phyloP scores from a whole-genome alignment of 169 alveolate species.

The Babesia caballi region DNA sequence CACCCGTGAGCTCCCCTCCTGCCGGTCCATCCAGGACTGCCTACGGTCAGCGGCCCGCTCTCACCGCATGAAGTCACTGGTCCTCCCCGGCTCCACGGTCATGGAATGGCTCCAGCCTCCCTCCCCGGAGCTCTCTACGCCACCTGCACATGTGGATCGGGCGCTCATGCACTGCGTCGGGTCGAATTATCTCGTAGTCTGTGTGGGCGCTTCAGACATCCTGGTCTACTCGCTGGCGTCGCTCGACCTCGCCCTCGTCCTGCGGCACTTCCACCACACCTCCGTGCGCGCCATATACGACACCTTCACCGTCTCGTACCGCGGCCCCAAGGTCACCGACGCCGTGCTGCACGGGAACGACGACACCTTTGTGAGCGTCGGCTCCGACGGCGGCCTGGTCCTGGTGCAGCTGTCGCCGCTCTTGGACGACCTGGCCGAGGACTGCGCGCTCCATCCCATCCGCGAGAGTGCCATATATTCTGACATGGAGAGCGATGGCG shows the following conservation, averaged over 20 bases:
- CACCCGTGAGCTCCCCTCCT: neutral
- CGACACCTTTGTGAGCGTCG: slow-evolving; percentile 34
- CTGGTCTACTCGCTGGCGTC: slow-evolving; percentile 44
- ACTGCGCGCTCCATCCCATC: neutral
- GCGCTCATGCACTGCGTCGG: slow-evolving; percentile 25
- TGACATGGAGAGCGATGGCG: neutral
- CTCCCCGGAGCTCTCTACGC: neutral
- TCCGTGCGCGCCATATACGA: slow-evolving; percentile 26
- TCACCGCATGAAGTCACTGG: slow-evolving; percentile 6
- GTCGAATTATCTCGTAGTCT: slow-evolving; percentile 20
- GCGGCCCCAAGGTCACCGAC: slow-evolving; percentile 18
- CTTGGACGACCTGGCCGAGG: slow-evolving; percentile 1
- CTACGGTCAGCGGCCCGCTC: neutral
- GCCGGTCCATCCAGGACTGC: neutral
- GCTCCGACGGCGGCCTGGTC: slow-evolving; percentile 36
- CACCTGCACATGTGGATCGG: neutral
- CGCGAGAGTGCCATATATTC: slow-evolving; percentile 16
- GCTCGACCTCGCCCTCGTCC: neutral
- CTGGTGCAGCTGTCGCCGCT: slow-evolving; percentile 12
- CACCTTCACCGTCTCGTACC: slow-evolving; percentile 4
- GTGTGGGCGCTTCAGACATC: neutral
- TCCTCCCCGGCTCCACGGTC: slow-evolving; percentile 16
- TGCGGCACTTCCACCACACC: slow-evolving; percentile 17
- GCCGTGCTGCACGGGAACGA: slow-evolving; percentile 31
- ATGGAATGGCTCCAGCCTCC: slow-evolving; percentile 2